A percentile compares a stretch with the other conserved stretches of the same genome.
These are phyloP conservation scores for Hyaloscypha hepaticicola DNA, from an alignment of 495 filamentous ascomycete genomes.

Conservation along the genomic window DNA sequence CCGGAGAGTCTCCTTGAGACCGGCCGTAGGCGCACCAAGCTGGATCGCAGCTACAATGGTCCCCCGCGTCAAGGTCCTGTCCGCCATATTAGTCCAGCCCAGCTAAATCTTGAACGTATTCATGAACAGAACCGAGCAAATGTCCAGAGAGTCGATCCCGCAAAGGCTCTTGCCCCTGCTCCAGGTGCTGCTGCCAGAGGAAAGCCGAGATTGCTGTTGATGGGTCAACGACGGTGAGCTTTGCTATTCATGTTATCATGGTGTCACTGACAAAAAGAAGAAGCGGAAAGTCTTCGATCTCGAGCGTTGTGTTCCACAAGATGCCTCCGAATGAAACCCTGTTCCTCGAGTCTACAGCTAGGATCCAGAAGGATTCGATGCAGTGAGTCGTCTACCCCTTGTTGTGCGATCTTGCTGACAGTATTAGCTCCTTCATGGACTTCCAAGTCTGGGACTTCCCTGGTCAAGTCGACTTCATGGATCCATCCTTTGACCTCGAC, in stretches of 20 bases:
- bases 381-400: slow-evolving; percentile 52
- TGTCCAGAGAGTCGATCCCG: slow-evolving; percentile 38
- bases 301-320: slow-evolving; percentile 96
- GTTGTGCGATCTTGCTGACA: slow-evolving; percentile 24
- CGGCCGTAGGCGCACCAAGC: slow-evolving; percentile 26
- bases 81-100: slow-evolving; percentile 42
- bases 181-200: slow-evolving; percentile 46
- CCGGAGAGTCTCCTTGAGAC: slow-evolving; percentile 27
- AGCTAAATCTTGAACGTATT: slow-evolving; percentile 54
- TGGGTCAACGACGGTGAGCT: slow-evolving; percentile 87
- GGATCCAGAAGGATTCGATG: slow-evolving; percentile 88
- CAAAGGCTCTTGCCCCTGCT: slow-evolving; percentile 41
- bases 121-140: slow-evolving; percentile 53
- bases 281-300: slow-evolving; percentile 96
- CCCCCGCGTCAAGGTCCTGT: slow-evolving; percentile 34
- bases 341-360: slow-evolving; percentile 89
- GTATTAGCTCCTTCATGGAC: slow-evolving; percentile 88
- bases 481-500: slow-evolving; percentile 82
- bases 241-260: background rate
- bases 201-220: slow-evolving; percentile 86
- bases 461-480: slow-evolving; percentile 85
- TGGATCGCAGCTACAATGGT: slow-evolving; percentile 30
- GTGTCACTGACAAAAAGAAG: slow-evolving; percentile 48
- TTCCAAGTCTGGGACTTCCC: slow-evolving; percentile 98
- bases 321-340: slow-evolving; percentile 92